Base-by-base conservation (phyloP, 768 basidiomycete species). In the Neoboletus brunneissimus region DNA sequence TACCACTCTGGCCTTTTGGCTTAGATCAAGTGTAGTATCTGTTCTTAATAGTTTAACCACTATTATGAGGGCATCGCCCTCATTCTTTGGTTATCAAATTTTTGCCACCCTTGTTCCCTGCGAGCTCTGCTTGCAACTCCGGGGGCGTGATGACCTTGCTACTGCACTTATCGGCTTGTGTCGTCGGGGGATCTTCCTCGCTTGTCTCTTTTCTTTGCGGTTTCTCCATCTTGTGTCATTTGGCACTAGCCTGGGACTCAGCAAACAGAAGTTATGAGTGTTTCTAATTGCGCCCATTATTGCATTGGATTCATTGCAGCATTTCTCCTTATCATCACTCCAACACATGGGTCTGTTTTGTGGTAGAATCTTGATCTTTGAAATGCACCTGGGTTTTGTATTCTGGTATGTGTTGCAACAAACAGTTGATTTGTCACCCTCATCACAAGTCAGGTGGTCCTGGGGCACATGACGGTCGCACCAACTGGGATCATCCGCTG, bases 1-100 rank as follows among this genome's bases (percentile, higher is more conserved):
- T 55, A 59, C 61, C 60, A 63, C 57, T 61, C 59, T 68, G 80
- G 80, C 81, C 81, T 81, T 79, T 80, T 82, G 82, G 83, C 82
- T 83, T 83, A 83, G 83, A 84, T 84, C 82, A 84, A 83, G 83
- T 83, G 83, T 84, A 84, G 83, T 84, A 84, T 84, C 83, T 84
- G 82, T 83, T 83, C 80, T 83, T 82, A 77, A 78, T 77, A 83
- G 79, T 75, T 61, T 72, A 81, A 71, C 79, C 78, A 79, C 80
- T 81, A 79, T 80, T 79, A 80, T 79, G 76, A 70, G 69, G 74
- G 77, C 80, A 81, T 74, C 73, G 79, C 77, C 67, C 72, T 72
- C 72, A 74, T 78, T 80, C 65, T 66, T 69, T 80, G 79, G 80
- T 82, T 81, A 81, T 80, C 75, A 78, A 67, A 68, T 66, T 68